Evolutionary conservation across 2,329 filamentous ascomycete genomes (phyloP).

Genomic region (Colletotrichum paranaense): DNA sequence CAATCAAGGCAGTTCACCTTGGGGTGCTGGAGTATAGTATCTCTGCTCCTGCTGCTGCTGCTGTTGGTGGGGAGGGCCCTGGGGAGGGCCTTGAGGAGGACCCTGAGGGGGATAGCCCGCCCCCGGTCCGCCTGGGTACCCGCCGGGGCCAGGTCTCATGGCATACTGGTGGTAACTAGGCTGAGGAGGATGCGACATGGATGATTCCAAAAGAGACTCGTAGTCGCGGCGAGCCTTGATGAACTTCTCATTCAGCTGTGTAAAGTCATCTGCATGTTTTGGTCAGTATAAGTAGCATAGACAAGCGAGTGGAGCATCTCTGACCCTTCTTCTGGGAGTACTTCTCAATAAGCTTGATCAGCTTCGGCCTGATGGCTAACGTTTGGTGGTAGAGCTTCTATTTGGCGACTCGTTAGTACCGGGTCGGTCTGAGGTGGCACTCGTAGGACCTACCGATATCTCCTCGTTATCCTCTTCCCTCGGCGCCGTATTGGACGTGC

Average conservation of each 20-base stretch:
- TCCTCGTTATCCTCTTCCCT: conserved; percentile 96
- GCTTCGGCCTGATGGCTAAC: conserved; percentile 91
- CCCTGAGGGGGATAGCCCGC: conserved; percentile 54
- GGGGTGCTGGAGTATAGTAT: conserved; percentile 74
- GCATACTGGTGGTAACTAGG: conserved; percentile 79
- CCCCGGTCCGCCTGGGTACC: conserved; percentile 51
- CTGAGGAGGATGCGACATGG: conserved; percentile 93
- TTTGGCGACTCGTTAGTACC: not conserved
- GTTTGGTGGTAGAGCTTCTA: conserved; percentile 91
- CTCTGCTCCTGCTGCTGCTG: conserved; percentile 52
- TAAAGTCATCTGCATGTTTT: conserved; percentile 85
- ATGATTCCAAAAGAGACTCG: conserved; percentile 93
- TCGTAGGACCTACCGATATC: conserved; percentile 75
- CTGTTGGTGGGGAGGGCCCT: conserved; percentile 23
- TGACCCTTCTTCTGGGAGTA: conserved; percentile 98
- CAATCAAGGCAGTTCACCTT: conserved; percentile 50
- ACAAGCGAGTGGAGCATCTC: not conserved
- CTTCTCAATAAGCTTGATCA: conserved; percentile 98
- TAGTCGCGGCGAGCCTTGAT: conserved; percentile 98
- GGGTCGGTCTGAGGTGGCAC: not conserved
- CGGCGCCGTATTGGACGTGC: conserved; percentile 82
- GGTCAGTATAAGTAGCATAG: not conserved
- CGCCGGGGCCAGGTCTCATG: conserved; percentile 62
- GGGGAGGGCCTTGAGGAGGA: conserved; percentile 47
- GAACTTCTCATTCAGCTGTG: conserved; percentile 98